phyloP scores from a whole-genome alignment of 345 rosid species.

The Eucalyptus polybractea region DNA sequence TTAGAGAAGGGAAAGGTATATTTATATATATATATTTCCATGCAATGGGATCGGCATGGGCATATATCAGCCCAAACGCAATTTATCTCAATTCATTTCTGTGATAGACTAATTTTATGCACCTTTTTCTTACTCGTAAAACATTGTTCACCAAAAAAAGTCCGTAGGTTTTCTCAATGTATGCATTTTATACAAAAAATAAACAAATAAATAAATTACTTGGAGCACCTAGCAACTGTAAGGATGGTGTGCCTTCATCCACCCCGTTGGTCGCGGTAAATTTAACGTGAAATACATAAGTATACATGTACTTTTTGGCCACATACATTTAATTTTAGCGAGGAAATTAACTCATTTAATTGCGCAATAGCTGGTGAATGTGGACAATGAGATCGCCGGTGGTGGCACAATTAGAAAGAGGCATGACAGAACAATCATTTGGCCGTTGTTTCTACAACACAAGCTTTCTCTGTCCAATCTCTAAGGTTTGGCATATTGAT shows the following conservation, averaged over 20 bases:
- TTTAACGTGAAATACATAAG: background rate
- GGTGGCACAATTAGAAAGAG: background rate
- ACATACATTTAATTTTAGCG: background rate
- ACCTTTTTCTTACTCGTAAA: too few relatives aligned
- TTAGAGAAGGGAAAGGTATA: background rate
- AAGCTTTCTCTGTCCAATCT: background rate
- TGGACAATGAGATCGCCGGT: background rate
- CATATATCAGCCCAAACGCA: too few relatives aligned
- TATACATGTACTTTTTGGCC: background rate
- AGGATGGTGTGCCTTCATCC: background rate
- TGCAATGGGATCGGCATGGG: too few relatives aligned
- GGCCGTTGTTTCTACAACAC: background rate
- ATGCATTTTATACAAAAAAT: too few relatives aligned
- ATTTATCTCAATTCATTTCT: too few relatives aligned
- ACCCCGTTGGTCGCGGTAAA: background rate
- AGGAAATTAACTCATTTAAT: background rate
- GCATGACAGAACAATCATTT: background rate
- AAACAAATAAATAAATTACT: background rate
- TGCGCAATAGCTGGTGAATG: background rate
- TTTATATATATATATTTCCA: background rate
- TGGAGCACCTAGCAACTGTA: background rate
- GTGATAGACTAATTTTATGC: too few relatives aligned
- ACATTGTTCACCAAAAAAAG: too few relatives aligned
- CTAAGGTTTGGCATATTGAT: background rate
- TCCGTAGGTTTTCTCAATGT: too few relatives aligned